These are phyloP conservation scores for Colletotrichum eremochloae DNA, from an alignment of 2,329 filamentous ascomycete genomes.

Conservation along the genomic window DNA sequence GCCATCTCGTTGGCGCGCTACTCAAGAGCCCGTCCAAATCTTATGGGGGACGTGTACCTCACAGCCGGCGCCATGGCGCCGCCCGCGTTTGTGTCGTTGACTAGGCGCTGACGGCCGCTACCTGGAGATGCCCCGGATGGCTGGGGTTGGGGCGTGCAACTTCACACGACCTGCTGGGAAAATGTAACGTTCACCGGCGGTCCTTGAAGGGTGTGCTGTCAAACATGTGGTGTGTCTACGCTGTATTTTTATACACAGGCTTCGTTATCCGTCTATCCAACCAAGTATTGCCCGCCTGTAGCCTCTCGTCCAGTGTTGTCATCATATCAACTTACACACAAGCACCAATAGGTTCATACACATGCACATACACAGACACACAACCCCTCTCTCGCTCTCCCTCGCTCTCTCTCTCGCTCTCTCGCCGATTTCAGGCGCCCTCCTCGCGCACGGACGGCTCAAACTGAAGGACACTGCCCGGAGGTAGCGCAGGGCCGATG, in stretches of 20 bases:
- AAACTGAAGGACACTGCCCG: conserved; percentile 44
- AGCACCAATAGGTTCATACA: neutral
- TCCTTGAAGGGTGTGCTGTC: neutral
- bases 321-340: neutral
- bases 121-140: neutral
- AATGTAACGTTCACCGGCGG: neutral
- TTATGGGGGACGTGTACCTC: neutral
- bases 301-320: neutral
- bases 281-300: neutral
- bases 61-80: neutral
- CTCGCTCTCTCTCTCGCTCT: neutral
- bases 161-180: neutral
- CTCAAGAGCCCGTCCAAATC: neutral
- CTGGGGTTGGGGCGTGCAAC: neutral
- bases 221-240: neutral
- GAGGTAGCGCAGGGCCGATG: conserved; percentile 58
- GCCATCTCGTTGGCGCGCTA: neutral
- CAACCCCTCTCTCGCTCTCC: neutral
- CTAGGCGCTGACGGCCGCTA: neutral
- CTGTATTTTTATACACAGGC: neutral
- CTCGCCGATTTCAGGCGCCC: neutral
- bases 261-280: neutral
- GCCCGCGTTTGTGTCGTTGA: neutral
- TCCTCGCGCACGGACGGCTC: conserved; percentile 56
- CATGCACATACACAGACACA: neutral